Evolutionary conservation across 2,329 filamentous ascomycete genomes (phyloP).

Genomic region (Trichothecium sympodiale): DNA sequence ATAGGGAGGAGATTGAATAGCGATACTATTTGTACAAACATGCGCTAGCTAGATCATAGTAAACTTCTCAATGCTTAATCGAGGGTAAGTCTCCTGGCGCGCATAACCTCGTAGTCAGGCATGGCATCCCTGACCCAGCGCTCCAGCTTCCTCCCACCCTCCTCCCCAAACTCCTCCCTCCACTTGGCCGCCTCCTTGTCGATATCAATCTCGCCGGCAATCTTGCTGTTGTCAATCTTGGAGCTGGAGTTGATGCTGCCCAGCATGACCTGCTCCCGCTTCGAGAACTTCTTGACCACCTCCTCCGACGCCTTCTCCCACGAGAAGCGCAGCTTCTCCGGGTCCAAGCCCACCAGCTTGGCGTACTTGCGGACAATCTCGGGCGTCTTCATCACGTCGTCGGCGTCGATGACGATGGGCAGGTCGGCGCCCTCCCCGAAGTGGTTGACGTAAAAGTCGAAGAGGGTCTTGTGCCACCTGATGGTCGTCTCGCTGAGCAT

Average conservation of each 20-base stretch:
- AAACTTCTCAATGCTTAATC: no score
- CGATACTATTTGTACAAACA: no score
- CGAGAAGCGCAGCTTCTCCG: constrained; percentile 15
- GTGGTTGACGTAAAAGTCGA: constrained; percentile 20
- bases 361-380: constrained; percentile 16
- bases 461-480: constrained; percentile 19
- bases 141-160: constrained; percentile 2
- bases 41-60: no score
- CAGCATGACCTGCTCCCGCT: constrained; percentile 1
- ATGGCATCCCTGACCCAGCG: constrained; percentile 4
- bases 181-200: constrained; percentile 7
- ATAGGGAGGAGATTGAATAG: no score
- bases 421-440: constrained; percentile 7
- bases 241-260: constrained; percentile 4
- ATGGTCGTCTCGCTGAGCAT: constrained; percentile 13
- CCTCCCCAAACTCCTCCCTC: constrained; percentile 7
- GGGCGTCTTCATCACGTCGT: constrained; percentile 23
- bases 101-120: constrained; percentile 3
- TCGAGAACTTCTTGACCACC: neutral
- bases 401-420: constrained; percentile 21
- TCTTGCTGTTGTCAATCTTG: constrained; percentile 5
- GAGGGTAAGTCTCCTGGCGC: constrained; percentile 2
- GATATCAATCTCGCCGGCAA: constrained; percentile 6
- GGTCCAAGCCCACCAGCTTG: constrained; percentile 19
- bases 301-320: constrained; percentile 13